Evolutionary conservation across 2,329 filamentous ascomycete genomes (phyloP).

Genomic region (Dactylella cylindrospora): DNA sequence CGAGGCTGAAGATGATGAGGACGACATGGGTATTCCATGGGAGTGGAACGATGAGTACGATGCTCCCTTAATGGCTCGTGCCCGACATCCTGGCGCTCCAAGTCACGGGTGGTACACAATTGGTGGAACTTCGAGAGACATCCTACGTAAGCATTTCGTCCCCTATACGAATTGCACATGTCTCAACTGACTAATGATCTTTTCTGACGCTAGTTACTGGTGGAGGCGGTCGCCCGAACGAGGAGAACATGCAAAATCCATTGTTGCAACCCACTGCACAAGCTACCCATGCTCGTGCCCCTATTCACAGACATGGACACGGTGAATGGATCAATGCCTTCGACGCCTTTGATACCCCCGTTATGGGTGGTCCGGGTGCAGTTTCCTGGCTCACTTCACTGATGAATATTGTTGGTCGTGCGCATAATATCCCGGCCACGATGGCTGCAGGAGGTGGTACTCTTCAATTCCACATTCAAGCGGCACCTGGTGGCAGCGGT

Average conservation of each 20-base stretch:
- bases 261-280: slow-evolving; percentile 39
- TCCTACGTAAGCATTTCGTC: slow-evolving; percentile 46
- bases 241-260: slow-evolving; percentile 44
- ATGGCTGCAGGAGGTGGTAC: slow-evolving; percentile 54
- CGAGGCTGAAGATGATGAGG: slow-evolving; percentile 55
- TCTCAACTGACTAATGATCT: neutral
- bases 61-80: slow-evolving; percentile 48
- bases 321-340: slow-evolving; percentile 44
- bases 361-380: slow-evolving; percentile 42
- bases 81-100: slow-evolving; percentile 47
- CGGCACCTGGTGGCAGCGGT: slow-evolving; percentile 39
- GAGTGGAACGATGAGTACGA: slow-evolving; percentile 49
- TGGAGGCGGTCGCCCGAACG: slow-evolving; percentile 24
- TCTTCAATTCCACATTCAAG: slow-evolving; percentile 60
- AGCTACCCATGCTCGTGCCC: slow-evolving; percentile 16
- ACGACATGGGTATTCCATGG: slow-evolving; percentile 48
- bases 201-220: slow-evolving; percentile 19
- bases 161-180: neutral
- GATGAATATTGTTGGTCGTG: slow-evolving; percentile 40
- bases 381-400: slow-evolving; percentile 53
- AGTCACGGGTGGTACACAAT: slow-evolving; percentile 49
- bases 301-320: slow-evolving; percentile 34
- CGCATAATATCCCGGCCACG: slow-evolving; percentile 42
- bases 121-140: slow-evolving; percentile 48
- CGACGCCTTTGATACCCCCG: slow-evolving; percentile 35